phyloP scores from a whole-genome alignment of 768 basidiomycete genomes.

The Leccinum barrowsii region DNA sequence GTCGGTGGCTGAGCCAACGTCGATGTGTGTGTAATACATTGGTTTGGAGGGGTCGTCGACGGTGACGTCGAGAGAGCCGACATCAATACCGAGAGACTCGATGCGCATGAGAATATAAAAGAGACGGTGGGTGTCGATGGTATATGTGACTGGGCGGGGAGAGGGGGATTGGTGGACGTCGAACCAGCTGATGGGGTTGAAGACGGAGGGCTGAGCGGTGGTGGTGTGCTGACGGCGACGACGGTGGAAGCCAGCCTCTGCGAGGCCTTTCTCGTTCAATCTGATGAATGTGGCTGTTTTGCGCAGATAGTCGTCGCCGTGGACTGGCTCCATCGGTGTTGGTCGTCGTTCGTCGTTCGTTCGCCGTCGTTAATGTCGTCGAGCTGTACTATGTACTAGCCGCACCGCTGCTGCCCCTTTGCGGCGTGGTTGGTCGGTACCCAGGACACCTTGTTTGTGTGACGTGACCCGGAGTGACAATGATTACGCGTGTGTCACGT shows the following conservation, averaged over 20 bases:
- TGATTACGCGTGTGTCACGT: constrained; percentile 24
- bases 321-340: constrained; percentile 45
- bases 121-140: constrained; percentile 76
- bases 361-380: constrained; percentile 1
- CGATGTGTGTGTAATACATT: constrained; percentile 66
- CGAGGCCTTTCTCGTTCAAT: constrained; percentile 67
- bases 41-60: constrained; percentile 73
- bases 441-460: constrained; percentile 19
- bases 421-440: constrained; percentile 18
- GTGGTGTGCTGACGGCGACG: constrained; percentile 38
- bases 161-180: constrained; percentile 27
- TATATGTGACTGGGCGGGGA: constrained; percentile 61
- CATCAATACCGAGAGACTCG: constrained; percentile 72
- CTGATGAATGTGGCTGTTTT: constrained; percentile 69
- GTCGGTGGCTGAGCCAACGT: constrained; percentile 43
- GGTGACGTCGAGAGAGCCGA: constrained; percentile 77
- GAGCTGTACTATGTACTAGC: not conserved
- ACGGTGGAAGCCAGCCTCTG: constrained; percentile 56
- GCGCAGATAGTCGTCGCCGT: constrained; percentile 75
- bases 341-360: constrained; percentile 12
- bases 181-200: constrained; percentile 68
- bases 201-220: constrained; percentile 36
- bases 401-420: constrained; percentile 21
- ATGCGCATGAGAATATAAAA: constrained; percentile 87
- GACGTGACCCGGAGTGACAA: constrained; percentile 19